phyloP scores from a whole-genome alignment of 257 asterid species.

The Osmanthus fragrans region DNA sequence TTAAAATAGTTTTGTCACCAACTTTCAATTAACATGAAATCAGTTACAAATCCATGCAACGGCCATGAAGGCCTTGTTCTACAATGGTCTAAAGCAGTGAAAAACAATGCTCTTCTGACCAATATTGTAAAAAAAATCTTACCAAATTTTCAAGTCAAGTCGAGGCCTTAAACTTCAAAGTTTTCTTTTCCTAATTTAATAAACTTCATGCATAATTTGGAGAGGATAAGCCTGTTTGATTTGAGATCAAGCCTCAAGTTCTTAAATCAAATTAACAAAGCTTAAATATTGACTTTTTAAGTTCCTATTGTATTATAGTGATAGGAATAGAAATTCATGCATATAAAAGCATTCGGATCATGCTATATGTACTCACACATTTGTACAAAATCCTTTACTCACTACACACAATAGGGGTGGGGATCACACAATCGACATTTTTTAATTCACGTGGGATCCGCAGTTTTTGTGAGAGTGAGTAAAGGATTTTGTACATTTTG shows the following conservation, averaged over 20 bases:
- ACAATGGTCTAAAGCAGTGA: not conserved
- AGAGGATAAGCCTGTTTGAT: not conserved
- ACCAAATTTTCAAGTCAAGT: not conserved
- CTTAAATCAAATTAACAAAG: not conserved
- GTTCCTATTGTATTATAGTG: not conserved
- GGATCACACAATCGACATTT: too few relatives aligned
- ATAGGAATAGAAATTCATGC: not conserved
- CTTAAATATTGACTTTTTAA: not conserved
- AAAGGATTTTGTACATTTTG: too few relatives aligned
- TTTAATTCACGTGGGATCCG: too few relatives aligned
- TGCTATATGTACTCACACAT: too few relatives aligned
- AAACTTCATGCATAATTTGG: not conserved
- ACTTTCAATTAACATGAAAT: not conserved
- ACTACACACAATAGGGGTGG: too few relatives aligned
- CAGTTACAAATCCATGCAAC: not conserved
- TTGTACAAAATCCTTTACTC: too few relatives aligned
- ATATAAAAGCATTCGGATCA: too few relatives aligned
- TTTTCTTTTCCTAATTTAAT: not conserved
- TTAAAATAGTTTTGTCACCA: not conserved
- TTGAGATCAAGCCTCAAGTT: not conserved
- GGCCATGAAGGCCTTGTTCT: not conserved
- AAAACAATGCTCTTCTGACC: not conserved
- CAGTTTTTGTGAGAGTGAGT: too few relatives aligned
- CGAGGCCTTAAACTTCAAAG: not conserved
- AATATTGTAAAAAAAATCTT: not conserved